phyloP scores from a whole-genome alignment of 164 flowering plant species.

The Protea cynaroides region DNA sequence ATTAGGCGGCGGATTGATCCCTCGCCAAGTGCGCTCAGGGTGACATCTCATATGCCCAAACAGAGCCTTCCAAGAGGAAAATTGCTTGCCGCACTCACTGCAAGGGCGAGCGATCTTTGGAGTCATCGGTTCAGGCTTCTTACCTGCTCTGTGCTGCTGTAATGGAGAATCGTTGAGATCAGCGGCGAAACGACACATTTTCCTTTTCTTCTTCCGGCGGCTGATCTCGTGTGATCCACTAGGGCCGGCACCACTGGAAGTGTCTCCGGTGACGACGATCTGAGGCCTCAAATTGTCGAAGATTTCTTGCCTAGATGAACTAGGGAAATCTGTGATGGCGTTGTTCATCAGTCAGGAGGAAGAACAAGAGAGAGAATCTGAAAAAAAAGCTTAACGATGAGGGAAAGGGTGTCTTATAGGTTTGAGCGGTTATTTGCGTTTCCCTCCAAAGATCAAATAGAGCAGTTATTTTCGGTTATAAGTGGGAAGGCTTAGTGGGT shows the following conservation, averaged over 20 bases:
- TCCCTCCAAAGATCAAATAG: slow-evolving; percentile 4
- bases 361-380: not conserved
- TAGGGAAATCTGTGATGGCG: not conserved
- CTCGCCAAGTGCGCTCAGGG: slow-evolving; percentile 96
- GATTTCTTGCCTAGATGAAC: slow-evolving; percentile 2
- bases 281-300: not conserved
- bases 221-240: slow-evolving; percentile 10
- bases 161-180: slow-evolving; percentile 7
- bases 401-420: slow-evolving; percentile 18
- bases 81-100: slow-evolving; percentile 78
- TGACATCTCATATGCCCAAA: slow-evolving; percentile 98
- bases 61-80: slow-evolving; percentile 88
- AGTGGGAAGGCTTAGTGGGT: too few relatives aligned
- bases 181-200: slow-evolving; percentile 10
- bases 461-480: slow-evolving; percentile 24
- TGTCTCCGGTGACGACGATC: not conserved
- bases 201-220: slow-evolving; percentile 45
- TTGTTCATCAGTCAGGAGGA: slow-evolving; percentile 7
- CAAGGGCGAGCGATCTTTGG: slow-evolving; percentile 60
- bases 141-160: slow-evolving; percentile 26
- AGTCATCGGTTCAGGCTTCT: slow-evolving; percentile 47
- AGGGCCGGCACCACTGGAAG: not conserved
- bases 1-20: slow-evolving; percentile 75
- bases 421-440: slow-evolving; percentile 19
- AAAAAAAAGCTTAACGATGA: slow-evolving; percentile 17